A percentile compares a stretch with the other conserved stretches of the same genome.
Evolutionary conservation across 352 stramenopile genomes (phyloP).

Genomic region (Thraustochytrium sp.): DNA sequence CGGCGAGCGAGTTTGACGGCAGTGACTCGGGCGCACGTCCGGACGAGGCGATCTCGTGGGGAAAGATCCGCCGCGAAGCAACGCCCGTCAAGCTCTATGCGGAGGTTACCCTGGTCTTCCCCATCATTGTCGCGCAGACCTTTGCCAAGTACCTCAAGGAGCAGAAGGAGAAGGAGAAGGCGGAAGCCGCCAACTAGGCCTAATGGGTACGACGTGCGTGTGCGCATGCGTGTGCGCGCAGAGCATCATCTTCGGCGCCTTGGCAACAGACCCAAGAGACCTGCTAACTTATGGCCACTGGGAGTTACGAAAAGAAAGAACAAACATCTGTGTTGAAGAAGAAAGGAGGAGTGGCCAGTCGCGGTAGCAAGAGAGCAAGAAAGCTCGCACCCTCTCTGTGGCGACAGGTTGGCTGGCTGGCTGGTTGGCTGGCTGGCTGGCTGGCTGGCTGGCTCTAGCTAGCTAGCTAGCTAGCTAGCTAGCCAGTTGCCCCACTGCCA

Average conservation of each 20-base stretch:
- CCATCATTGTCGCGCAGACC: slow-evolving; percentile 95
- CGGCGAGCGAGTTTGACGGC: slow-evolving; percentile 95
- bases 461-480: too few species aligned
- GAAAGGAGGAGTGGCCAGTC: background rate
- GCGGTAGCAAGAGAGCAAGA: too few species aligned
- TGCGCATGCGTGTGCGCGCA: too few species aligned
- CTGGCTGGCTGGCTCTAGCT: too few species aligned
- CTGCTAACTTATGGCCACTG: too few species aligned
- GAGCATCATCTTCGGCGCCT: too few species aligned
- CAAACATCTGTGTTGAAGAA: background rate
- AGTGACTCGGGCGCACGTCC: slow-evolving; percentile 93
- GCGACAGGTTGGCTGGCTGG: too few species aligned
- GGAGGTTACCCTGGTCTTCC: slow-evolving; percentile 97
- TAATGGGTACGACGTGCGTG: background rate
- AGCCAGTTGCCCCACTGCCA: too few species aligned
- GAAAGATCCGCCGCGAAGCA: slow-evolving; percentile 90
- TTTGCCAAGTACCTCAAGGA: slow-evolving; percentile 81
- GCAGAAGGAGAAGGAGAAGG: background rate
- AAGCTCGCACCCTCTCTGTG: too few species aligned
- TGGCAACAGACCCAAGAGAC: too few species aligned
- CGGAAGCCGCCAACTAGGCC: background rate
- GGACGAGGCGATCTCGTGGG: slow-evolving; percentile 98
- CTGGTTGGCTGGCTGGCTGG: too few species aligned
- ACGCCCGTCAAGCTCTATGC: slow-evolving; percentile 92
- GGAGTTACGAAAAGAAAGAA: too few species aligned